Percentiles rank a stretch among this genome's conserved stretches.
phyloP scores from a whole-genome alignment of 352 stramenopile genomes.

The Phytophthora cactorum region DNA sequence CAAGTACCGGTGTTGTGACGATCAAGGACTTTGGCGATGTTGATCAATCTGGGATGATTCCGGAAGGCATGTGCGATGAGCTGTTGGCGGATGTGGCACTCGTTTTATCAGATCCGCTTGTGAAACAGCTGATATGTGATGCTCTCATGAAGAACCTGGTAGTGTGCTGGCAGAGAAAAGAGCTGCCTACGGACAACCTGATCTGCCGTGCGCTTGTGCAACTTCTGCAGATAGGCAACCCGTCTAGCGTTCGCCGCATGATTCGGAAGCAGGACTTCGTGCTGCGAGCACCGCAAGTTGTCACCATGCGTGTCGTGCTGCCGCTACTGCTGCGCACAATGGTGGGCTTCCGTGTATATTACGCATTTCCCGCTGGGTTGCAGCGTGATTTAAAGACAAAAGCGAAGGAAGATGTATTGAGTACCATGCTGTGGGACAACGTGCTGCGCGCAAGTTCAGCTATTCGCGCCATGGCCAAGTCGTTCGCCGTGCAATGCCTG shows the following conservation, averaged over 20 bases:
- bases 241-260: conserved; percentile 82
- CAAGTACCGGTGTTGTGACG: conserved; percentile 63
- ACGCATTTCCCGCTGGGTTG: conserved; percentile 42
- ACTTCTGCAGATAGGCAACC: conserved; percentile 84
- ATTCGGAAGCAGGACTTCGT: conserved; percentile 86
- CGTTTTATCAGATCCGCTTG: conserved; percentile 75
- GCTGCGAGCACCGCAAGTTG: conserved; percentile 76
- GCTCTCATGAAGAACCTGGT: conserved; percentile 74
- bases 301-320: conserved; percentile 83
- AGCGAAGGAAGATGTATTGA: conserved; percentile 58
- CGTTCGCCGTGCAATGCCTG: conserved; percentile 72
- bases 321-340: conserved; percentile 75
- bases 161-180: conserved; percentile 60
- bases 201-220: conserved; percentile 83
- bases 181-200: conserved; percentile 84
- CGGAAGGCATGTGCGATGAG: conserved; percentile 82
- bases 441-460: conserved; percentile 74
- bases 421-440: conserved; percentile 66
- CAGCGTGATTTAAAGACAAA: conserved; percentile 46
- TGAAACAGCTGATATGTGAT: conserved; percentile 84
- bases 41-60: conserved; percentile 84
- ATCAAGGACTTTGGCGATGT: conserved; percentile 78
- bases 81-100: conserved; percentile 78
- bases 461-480: conserved; percentile 71
- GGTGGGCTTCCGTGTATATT: conserved; percentile 53